Percentiles rank a stretch among this genome's conserved stretches.
Evolutionary conservation across 192 early-diverging fungal species (phyloP).

Genomic region (Coemansia furcata): DNA sequence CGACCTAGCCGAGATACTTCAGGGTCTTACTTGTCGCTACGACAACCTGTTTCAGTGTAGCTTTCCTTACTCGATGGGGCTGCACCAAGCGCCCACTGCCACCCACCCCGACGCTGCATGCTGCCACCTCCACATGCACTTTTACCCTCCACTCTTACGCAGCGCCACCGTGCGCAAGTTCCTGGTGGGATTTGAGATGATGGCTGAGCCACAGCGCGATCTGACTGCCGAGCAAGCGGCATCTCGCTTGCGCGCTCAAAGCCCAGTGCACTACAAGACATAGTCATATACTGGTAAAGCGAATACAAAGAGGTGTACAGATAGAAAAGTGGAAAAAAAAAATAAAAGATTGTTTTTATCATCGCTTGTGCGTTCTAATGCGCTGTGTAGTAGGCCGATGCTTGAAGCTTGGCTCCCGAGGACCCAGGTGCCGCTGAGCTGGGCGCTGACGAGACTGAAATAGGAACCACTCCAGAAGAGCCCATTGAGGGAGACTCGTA

Average conservation of each 20-base stretch:
- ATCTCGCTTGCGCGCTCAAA: conserved; percentile 60
- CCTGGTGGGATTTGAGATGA: conserved; percentile 93
- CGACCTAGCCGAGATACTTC: conserved; percentile 75
- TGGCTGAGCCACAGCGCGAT: conserved; percentile 92
- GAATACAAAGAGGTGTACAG: neutral
- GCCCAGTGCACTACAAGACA: conserved; percentile 27
- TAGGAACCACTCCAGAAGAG: neutral
- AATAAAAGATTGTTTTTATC: neutral
- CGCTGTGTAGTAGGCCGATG: conserved; percentile 19
- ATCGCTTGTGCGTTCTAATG: neutral
- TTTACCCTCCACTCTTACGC: conserved; percentile 92
- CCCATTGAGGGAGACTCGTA: neutral
- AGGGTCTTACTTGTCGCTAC: conserved; percentile 78
- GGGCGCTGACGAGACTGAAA: conserved; percentile 4
- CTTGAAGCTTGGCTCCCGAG: conserved; percentile 21
- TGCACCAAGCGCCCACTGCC: conserved; percentile 83
- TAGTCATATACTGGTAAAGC: neutral
- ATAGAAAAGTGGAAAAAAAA: neutral
- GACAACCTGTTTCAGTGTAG: conserved; percentile 89
- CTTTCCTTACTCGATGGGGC: conserved; percentile 97
- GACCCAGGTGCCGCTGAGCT: conserved; percentile 2
- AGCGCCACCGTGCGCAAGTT: conserved; percentile 92
- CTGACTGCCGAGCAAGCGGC: conserved; percentile 93
- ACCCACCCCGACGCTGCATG: conserved; percentile 50
- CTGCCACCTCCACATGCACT: conserved; percentile 89